These are phyloP conservation scores for Irpex sp. DNA, from an alignment of 1,284 basidiomycete species.

Conservation along the genomic window DNA sequence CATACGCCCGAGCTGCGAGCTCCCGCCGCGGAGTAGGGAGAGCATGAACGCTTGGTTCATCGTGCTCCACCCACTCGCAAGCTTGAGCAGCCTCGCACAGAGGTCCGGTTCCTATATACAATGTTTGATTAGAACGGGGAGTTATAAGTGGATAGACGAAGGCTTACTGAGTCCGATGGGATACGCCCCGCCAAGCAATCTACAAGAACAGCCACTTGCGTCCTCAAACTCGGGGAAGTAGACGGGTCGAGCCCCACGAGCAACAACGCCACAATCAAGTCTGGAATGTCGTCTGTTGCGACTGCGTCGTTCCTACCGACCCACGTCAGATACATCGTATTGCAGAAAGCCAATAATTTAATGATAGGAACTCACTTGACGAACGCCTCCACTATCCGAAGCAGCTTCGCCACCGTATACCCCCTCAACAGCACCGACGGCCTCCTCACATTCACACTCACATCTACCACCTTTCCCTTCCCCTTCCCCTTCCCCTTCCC, in stretches of 20 bases:
- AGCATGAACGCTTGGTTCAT: slow-evolving; percentile 43
- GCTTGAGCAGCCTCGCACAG: slow-evolving; percentile 40
- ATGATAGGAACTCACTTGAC: too few relatives aligned
- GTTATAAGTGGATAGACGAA: slow-evolving; percentile 8
- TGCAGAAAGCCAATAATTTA: too few relatives aligned
- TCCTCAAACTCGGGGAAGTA: slow-evolving; percentile 36
- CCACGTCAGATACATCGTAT: too few relatives aligned
- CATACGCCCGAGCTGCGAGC: slow-evolving; percentile 45
- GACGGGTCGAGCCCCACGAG: slow-evolving; percentile 52
- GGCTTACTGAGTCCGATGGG: slow-evolving; percentile 23
- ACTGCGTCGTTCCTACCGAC: slow-evolving; percentile 14
- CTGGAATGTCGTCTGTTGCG: slow-evolving; percentile 37
- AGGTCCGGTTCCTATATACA: slow-evolving; percentile 39
- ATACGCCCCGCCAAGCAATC: slow-evolving; percentile 39
- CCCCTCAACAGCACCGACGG: not conserved
- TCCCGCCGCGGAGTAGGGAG: slow-evolving; percentile 46
- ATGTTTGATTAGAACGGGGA: not conserved
- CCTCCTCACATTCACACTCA: not conserved
- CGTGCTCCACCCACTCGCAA: slow-evolving; percentile 25
- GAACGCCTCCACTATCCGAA: slow-evolving; percentile 36
- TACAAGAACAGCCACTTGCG: slow-evolving; percentile 40
- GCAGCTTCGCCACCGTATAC: slow-evolving; percentile 18
- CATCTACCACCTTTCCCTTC: too few relatives aligned
- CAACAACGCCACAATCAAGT: slow-evolving; percentile 44
- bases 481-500: too few relatives aligned